Evolutionary conservation across 768 basidiomycete species (phyloP), one percentile per base, ranked within the genome.

Genomic region (Dacryopinax primogenitus): DNA sequence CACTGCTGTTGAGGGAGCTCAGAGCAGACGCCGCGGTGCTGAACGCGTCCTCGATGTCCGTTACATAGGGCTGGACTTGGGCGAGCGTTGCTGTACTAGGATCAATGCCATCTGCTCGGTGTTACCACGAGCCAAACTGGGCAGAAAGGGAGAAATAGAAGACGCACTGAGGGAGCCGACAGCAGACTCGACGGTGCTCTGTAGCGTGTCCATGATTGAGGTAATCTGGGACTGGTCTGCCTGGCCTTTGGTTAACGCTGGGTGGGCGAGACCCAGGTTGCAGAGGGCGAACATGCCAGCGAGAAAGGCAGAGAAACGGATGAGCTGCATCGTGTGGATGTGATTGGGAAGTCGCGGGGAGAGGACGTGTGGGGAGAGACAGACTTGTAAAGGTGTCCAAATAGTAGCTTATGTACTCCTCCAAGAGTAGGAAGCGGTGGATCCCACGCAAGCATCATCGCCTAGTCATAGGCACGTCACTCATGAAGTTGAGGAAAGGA

Each of bases 121-220:
- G 7, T 58, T 30, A 58, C 26, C 11, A 58, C 3, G 26, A 32
- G 51, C 3, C 26, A 6, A 30, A 21, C 26, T 3, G 13, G 13
- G 9, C 32, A 11, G 12, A 11, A 9, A 7, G 45, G n/a, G 51
- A 32, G 11, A 30, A 26, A 28, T 15, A 9, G 45, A 9, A 23
- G 45, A 58, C 51, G 51, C 51, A 58, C 51, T 58, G 13, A 58
- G 26, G 13, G 51, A 58, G 51, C 51, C 30, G 51, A 58, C 51
- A 30, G 51, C 51, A 6, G 51, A 6, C 51, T 58, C 51, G 51
- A 58, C 51, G 2, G 51, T 28, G 51, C 51, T 58, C 51, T 58
- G 51, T 30, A 58, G 51, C 30, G 51, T 58, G 30, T 58, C 51
- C 9, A 58, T 30, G 51, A 58, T 58, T 11, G 51, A 11, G 51